phyloP scores from a whole-genome alignment of 345 rosid species.

The Theobroma cacao region DNA sequence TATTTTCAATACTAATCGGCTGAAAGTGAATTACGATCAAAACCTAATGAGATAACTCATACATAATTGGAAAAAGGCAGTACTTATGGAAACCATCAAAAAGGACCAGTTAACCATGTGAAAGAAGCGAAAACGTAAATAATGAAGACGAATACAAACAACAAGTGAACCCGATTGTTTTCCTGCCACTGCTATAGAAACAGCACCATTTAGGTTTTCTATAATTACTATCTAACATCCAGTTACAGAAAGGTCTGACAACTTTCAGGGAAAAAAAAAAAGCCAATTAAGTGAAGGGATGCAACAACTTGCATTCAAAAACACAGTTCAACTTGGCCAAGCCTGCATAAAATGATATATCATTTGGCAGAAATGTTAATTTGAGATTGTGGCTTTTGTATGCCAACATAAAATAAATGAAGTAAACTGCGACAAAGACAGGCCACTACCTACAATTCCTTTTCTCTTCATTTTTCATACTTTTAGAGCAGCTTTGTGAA shows the following conservation, averaged over 20 bases:
- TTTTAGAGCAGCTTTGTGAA: slow-evolving; percentile 75
- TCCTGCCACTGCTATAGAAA: background rate
- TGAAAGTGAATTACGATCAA: no score
- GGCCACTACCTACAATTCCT: slow-evolving; percentile 15
- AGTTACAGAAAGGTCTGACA: background rate
- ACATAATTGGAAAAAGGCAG: no score
- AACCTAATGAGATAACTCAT: no score
- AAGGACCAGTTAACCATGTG: background rate
- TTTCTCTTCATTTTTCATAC: slow-evolving; percentile 38
- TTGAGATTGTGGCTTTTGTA: background rate
- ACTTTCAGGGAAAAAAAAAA: background rate
- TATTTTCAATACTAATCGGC: no score
- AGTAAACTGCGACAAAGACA: background rate
- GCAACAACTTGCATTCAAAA: background rate
- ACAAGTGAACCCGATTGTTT: background rate
- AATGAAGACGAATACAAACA: background rate
- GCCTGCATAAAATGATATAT: background rate
- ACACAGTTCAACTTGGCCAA: background rate
- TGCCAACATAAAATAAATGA: background rate
- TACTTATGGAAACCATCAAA: no score
- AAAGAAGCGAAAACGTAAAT: background rate
- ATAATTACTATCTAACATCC: background rate
- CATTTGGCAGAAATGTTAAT: background rate
- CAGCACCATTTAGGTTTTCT: background rate
- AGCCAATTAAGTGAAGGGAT: background rate